A percentile compares a stretch with the other conserved stretches of the same genome.
Conservation (phyloP, 129 eudicot species). For the Helichrysum umbraculigerum region DNA sequence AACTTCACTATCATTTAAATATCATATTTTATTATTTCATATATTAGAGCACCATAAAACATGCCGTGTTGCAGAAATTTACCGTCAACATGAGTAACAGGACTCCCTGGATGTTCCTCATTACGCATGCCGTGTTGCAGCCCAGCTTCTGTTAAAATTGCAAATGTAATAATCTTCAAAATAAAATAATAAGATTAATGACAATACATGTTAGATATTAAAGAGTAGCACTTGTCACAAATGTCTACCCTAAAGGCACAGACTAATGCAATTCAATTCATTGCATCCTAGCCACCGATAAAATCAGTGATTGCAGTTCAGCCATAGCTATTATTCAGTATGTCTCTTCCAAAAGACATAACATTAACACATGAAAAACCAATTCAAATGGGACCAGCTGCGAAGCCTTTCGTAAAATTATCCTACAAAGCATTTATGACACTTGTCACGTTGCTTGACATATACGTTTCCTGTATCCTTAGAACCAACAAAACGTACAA, state of each 20-base stretch:
- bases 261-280: neutral
- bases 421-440: neutral
- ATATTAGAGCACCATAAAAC: neutral
- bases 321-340: neutral
- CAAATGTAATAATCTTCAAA: slow-evolving; percentile 21
- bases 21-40: no score
- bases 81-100: slow-evolving; percentile 30
- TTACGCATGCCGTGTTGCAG: slow-evolving; percentile 29
- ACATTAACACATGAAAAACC: neutral
- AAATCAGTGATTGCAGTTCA: neutral
- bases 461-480: neutral
- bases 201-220: neutral
- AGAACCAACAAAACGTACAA: neutral
- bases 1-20: neutral
- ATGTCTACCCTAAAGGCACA: slow-evolving; percentile 2
- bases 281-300: neutral
- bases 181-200: slow-evolving; percentile 2
- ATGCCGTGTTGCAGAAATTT: neutral
- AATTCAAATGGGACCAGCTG: neutral
- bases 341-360: neutral
- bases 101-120: slow-evolving; percentile 23
- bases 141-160: slow-evolving; percentile 28
- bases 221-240: neutral
- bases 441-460: neutral
- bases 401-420: neutral